Conservation (phyloP, 1,284 basidiomycete genomes). For the Kwoniella shivajii region DNA sequence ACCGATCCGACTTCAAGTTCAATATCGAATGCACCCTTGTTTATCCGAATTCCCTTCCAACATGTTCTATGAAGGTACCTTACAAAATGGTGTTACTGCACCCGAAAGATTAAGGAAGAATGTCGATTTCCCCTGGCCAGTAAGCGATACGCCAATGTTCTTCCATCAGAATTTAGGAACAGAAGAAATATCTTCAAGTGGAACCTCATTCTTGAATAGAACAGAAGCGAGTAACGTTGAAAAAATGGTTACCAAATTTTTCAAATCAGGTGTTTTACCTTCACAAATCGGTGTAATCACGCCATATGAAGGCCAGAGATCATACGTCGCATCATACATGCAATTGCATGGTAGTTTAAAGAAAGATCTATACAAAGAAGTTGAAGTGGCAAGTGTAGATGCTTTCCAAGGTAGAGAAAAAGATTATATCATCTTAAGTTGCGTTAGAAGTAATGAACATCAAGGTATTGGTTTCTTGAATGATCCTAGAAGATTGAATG, state of each 20-base stretch:
- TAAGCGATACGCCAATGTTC: constrained; percentile 98
- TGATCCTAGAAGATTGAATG: constrained; percentile 94
- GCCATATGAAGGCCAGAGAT: constrained; percentile 98
- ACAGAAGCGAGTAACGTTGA: constrained; percentile 99
- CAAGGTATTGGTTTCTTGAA: constrained; percentile 99
- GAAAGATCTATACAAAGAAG: constrained; percentile 99
- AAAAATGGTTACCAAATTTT: constrained; percentile 99
- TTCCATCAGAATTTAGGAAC: constrained; percentile 99
- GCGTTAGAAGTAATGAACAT: constrained; percentile 99
- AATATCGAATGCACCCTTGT: constrained; percentile 99
- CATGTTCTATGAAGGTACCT: constrained; percentile 99
- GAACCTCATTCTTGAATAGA: constrained; percentile 97
- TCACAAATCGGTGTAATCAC: constrained; percentile 97
- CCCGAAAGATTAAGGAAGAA: constrained; percentile 95
- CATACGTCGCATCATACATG: constrained; percentile 99
- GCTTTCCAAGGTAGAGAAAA: constrained; percentile 99
- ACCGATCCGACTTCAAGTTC: constrained; percentile 96
- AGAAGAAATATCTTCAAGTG: constrained; percentile 97
- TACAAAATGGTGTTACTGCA: constrained; percentile 99
- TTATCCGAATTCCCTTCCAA: constrained; percentile 99
- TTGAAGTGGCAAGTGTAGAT: constrained; percentile 98
- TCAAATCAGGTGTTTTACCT: constrained; percentile 96
- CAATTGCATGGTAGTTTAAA: constrained; percentile 97
- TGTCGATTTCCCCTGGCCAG: constrained; percentile 98
- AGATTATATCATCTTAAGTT: constrained; percentile 98